Conservation (phyloP, 192 early-diverging fungal genomes). For the Piromyces sp. region DNA sequence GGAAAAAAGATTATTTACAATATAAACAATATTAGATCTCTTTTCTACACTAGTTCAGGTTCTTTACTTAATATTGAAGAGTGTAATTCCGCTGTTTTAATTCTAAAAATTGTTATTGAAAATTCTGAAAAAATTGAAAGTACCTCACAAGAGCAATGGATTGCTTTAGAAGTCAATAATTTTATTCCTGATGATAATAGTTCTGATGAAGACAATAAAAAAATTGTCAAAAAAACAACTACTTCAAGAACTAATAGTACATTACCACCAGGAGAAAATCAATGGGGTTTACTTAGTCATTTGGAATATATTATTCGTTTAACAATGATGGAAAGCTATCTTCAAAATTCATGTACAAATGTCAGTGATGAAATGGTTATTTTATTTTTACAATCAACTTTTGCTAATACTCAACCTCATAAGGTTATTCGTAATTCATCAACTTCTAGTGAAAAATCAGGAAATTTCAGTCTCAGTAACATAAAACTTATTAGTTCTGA, state of each 20-base stretch:
- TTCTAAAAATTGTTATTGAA: conserved; percentile 37
- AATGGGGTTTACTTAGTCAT: neutral
- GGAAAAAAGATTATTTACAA: conserved; percentile 18
- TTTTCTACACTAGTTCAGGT: conserved; percentile 61
- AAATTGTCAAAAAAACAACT: neutral
- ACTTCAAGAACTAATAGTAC: too few relatives aligned
- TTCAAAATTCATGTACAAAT: neutral
- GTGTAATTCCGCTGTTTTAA: conserved; percentile 42
- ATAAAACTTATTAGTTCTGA: too few relatives aligned
- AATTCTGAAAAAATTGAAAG: neutral
- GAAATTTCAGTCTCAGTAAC: neutral
- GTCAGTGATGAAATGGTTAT: neutral
- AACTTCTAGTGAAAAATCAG: neutral
- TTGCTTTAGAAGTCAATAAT: neutral
- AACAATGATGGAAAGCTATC: neutral
- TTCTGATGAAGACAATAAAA: neutral
- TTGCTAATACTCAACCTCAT: neutral
- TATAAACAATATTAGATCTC: conserved; percentile 19
- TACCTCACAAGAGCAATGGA: neutral
- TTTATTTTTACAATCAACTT: neutral
- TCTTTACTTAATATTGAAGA: conserved; percentile 61
- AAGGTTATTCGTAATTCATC: neutral
- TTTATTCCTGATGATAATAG: neutral
- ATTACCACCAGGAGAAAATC: neutral
- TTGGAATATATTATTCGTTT: neutral